Base-by-base conservation (phyloP, 306 rosid species). In the Quercus engelmannii region DNA sequence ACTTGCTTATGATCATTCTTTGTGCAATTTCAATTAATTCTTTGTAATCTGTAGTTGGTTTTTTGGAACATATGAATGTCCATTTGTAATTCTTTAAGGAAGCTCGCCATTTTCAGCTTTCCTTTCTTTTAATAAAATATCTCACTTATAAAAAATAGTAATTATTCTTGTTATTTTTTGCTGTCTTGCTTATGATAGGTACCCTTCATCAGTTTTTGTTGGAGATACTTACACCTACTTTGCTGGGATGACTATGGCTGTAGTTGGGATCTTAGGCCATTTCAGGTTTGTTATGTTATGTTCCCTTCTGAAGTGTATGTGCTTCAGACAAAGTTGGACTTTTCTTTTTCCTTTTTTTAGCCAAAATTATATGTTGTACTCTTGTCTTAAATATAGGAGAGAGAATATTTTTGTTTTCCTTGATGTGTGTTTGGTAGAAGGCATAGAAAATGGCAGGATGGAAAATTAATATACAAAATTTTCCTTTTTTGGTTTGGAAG, bases 191-290 rank as follows among this genome's bases (percentile, higher is more conserved):
- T 59, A 67, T 76, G 85, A 26, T 69, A 95, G 99, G 99, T 91
- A 91, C 86, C 99, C 99, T 70, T 95, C 99, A 55, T 79, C 97
- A 17, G 99, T 86, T 84, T 95, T 95, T 81, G 99, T 95, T 70
- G 99, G 99, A 56, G 99, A 95, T 84, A 95, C 99, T 0, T 95
- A 78, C 82, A 95, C 99, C 52, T 95, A 95, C 88, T 95, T 93
- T 86, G 98, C 99, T 74, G 99, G 99, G 69, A 95, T 95, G 99
- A 93, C 98, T 18, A 91, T 93, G 99, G 97, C 99, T 41, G 99
- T 95, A 59, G 81, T 84, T 73, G 99, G 99, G 76, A 95, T 95
- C 82, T 87, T 95, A 79, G 99, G 98, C 81, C 98, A 95, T 88
- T 95, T 81, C 78, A 95, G 99, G 99, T 94, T 69, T 57, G 80